Evolutionary conservation across 176 grass and related monocot species (phyloP).

Genomic region (Canna indica): DNA sequence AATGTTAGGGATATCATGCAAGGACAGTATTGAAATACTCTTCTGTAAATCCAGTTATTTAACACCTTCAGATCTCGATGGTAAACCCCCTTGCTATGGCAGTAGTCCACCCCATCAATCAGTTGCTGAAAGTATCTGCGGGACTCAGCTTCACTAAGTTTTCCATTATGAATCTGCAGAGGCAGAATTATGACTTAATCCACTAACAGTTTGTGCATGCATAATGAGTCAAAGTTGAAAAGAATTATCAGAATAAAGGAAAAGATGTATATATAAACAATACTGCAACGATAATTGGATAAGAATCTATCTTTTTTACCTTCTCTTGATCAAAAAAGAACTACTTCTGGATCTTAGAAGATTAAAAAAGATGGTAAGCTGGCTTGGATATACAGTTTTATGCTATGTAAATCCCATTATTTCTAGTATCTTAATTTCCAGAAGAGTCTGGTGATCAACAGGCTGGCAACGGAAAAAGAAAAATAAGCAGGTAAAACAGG

Average conservation of each 20-base stretch:
- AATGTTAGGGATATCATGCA: constrained; percentile 19
- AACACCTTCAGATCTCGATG: constrained; percentile 92
- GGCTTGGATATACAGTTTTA: neutral
- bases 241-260: neutral
- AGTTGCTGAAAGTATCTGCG: constrained; percentile 95
- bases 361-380: neutral
- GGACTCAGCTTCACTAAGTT: constrained; percentile 76
- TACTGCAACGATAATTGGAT: neutral
- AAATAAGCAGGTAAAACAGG: neutral
- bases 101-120: constrained; percentile 92
- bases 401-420: neutral
- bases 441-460: neutral
- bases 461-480: neutral
- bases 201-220: too few relatives aligned
- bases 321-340: neutral
- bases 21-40: constrained; percentile 11
- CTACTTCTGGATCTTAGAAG: neutral
- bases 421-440: neutral
- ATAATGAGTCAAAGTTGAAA: too few relatives aligned
- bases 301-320: neutral
- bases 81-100: constrained; percentile 83
- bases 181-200: too few relatives aligned
- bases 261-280: neutral
- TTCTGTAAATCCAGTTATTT: constrained; percentile 10
- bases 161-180: constrained; percentile 70